Evolutionary conservation across 257 asterid species (phyloP), one percentile per base, ranked within the genome.

Genomic region (Solanum corneliomulleri): DNA sequence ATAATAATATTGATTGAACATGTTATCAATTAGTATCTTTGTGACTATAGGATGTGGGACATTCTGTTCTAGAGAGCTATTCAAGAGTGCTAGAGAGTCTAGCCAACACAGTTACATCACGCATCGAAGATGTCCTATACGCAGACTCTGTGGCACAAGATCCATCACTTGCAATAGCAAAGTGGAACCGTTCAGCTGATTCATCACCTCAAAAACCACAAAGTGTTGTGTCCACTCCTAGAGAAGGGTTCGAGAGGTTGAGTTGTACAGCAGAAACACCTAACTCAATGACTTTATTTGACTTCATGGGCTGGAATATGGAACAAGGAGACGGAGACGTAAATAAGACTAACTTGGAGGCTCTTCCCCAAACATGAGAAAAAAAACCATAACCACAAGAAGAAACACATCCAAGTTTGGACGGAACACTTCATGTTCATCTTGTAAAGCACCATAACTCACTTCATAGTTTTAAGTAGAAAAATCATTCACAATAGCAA

Each of bases 41-140:
- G 29, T 74, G 33, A 52, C 44, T 82, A 8, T 83, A 95, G 98
- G 95, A 96, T 87, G 95, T 96, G 18, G 98, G 99, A 10, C 87
- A 92, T 70, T 69, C 98, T 4, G 86, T 93, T 52, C 90, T 96
- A 66, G 99, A 96, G 91, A 95, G 99, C 93, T 96, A 96, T 88
- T 96, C 99, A 1, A 90, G 99, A 84, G 98, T 95, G 37, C 91
- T 96, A 4, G 99, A 96, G 86, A 93, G 92, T 91, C 90, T 96
- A 89, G 99, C 98, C n/a, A 92, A 93, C 92, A 93, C 99, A 11
- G 96, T 96, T 88, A 91, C 89, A 95, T 91, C 93, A 9, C 94
- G 98, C 68, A 93, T 96, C 11, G 94, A 94, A 52, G 99, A 95
- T 69, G 98, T 96, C 29, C 85, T 95, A 9, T 92, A 93, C 11